phyloP scores from a whole-genome alignment of 805 yeast species.

The Scheffersomyces lignosus region DNA sequence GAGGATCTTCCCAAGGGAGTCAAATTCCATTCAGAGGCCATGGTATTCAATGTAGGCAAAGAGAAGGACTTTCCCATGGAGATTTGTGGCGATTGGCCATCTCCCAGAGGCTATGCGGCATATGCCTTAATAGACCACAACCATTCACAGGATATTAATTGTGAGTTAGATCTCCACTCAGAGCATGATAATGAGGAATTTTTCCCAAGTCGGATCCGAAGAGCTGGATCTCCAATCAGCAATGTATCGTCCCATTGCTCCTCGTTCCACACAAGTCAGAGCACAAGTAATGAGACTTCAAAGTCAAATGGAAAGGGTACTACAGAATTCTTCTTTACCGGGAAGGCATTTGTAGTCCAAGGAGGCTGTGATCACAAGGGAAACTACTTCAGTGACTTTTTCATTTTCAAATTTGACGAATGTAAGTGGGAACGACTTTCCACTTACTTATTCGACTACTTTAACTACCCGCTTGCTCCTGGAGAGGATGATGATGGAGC shows the following conservation, averaged over 20 bases:
- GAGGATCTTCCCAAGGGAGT: conserved; percentile 14
- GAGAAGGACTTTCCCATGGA: conserved; percentile 2
- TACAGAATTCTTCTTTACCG: conserved; percentile 17
- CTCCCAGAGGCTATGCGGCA: conserved; percentile 42
- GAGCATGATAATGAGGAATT: neutral
- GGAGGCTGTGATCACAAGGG: conserved; percentile 38
- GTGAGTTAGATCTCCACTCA: conserved; percentile 14
- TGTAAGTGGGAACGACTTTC: conserved; percentile 34
- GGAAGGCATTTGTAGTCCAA: conserved; percentile 35
- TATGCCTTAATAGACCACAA: conserved; percentile 26
- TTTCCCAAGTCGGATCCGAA: neutral
- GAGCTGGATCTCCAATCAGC: conserved; percentile 6
- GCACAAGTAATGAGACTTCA: neutral
- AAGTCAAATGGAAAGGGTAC: neutral
- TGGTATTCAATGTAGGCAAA: conserved; percentile 11
- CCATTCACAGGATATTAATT: conserved; percentile 15
- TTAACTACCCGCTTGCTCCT: conserved; percentile 23
- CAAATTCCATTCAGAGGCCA: conserved; percentile 21
- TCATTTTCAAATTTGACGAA: conserved; percentile 30
- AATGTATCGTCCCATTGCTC: conserved; percentile 1
- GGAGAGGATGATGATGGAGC: conserved; percentile 31
- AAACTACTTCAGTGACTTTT: conserved; percentile 33
- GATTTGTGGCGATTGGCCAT: conserved; percentile 23
- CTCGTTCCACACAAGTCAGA: conserved; percentile 4
- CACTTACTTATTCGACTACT: conserved; percentile 39